A percentile compares a stretch with the other conserved stretches of the same genome.
These are phyloP conservation scores for Pestalotiopsis sp. DNA, from an alignment of 2,329 filamentous ascomycete species.

Conservation along the genomic window DNA sequence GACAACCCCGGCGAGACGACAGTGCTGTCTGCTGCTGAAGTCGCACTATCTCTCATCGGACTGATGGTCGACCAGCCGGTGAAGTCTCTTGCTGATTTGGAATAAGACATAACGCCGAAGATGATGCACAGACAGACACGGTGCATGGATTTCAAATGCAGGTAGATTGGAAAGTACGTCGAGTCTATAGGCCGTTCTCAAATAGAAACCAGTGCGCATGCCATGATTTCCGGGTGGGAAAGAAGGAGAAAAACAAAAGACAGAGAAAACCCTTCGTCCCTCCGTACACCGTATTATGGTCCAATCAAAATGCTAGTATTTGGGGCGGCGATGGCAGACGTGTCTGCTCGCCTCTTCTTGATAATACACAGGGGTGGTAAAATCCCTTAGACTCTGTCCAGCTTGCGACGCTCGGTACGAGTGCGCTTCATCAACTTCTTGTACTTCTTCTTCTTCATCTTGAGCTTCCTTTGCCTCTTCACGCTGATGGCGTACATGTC, in stretches of 20 bases:
- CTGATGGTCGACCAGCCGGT: slow-evolving; percentile 54
- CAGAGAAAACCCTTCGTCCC: slow-evolving; percentile 15
- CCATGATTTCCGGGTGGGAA: slow-evolving; percentile 8
- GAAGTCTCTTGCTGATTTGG: slow-evolving; percentile 9
- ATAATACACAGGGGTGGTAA: slow-evolving; percentile 19
- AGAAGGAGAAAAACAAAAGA: slow-evolving; percentile 10
- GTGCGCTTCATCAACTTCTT: slow-evolving; percentile 98
- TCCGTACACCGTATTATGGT: slow-evolving; percentile 26
- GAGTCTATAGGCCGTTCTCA: slow-evolving; percentile 7
- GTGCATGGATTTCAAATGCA: slow-evolving; percentile 7
- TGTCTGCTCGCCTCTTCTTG: slow-evolving; percentile 13
- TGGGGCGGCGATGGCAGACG: neutral
- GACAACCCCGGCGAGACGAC: slow-evolving; percentile 76
- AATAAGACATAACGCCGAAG: neutral
- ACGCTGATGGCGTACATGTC: slow-evolving; percentile 85
- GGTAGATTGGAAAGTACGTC: slow-evolving; percentile 4
- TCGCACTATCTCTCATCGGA: slow-evolving; percentile 73
- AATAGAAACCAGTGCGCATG: slow-evolving; percentile 1
- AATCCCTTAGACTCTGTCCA: slow-evolving; percentile 63
- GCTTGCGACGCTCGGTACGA: slow-evolving; percentile 82
- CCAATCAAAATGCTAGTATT: slow-evolving; percentile 13
- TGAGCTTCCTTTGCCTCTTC: slow-evolving; percentile 87
- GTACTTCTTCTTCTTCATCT: slow-evolving; percentile 99
- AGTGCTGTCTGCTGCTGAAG: slow-evolving; percentile 71
- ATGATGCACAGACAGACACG: no score